These are phyloP conservation scores for Pythium dissimile DNA, from an alignment of 352 stramenopile genomes.

Conservation along the genomic window DNA sequence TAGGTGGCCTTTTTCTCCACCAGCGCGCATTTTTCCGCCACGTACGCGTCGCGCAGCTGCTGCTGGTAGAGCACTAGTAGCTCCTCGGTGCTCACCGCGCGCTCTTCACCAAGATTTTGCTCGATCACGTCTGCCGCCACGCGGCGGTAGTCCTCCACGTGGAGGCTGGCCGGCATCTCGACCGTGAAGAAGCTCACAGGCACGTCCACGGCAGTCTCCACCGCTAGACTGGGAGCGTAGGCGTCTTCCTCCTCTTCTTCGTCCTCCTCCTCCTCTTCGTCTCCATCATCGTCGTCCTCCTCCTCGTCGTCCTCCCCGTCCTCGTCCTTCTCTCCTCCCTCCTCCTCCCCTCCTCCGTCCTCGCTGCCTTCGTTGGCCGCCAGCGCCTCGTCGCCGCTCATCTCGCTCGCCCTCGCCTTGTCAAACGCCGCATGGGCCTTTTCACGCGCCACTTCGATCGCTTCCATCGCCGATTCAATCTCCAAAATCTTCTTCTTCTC, in stretches of 20 bases:
- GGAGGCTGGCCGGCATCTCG: slow-evolving; percentile 43
- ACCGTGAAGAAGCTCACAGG: slow-evolving; percentile 40
- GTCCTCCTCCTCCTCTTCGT: slow-evolving; percentile 15
- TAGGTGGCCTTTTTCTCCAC: slow-evolving; percentile 42
- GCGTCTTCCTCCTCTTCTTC: background rate
- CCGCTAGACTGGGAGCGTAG: background rate
- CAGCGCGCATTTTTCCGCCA: slow-evolving; percentile 42
- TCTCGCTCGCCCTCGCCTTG: slow-evolving; percentile 17
- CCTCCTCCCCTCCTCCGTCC: slow-evolving; percentile 4
- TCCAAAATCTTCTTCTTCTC: slow-evolving; percentile 47
- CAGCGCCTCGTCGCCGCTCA: slow-evolving; percentile 9
- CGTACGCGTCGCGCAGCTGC: slow-evolving; percentile 43
- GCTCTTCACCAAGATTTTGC: slow-evolving; percentile 29
- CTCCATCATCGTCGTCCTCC: background rate
- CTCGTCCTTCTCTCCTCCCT: slow-evolving; percentile 18
- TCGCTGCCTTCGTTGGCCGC: background rate
- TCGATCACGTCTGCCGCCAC: slow-evolving; percentile 35
- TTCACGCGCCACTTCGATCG: slow-evolving; percentile 20
- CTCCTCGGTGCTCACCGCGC: slow-evolving; percentile 37
- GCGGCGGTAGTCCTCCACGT: slow-evolving; percentile 43
- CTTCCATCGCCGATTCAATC: slow-evolving; percentile 38
- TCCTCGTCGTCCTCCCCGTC: slow-evolving; percentile 17
- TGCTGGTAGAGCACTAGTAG: slow-evolving; percentile 41
- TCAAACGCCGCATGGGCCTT: slow-evolving; percentile 12
- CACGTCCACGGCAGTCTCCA: slow-evolving; percentile 9